Evolutionary conservation across 306 rosid genomes (phyloP), one percentile per base, ranked within the genome.

Genomic region (Prunus mira): DNA sequence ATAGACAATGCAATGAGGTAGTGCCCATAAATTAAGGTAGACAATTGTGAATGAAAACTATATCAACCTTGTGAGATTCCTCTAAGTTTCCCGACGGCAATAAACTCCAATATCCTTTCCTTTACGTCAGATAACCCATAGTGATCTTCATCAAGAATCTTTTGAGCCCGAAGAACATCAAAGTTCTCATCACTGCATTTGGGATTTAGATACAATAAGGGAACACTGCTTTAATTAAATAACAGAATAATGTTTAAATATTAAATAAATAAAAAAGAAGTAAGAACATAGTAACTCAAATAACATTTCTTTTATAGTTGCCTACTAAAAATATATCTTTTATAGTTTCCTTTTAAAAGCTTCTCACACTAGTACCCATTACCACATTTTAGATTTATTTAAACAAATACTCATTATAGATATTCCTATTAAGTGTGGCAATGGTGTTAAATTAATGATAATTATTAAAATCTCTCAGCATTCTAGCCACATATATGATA

Each of bases 81-180:
- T 82, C 99, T 92, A 32, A 96, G 92, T 79, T 96, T 96, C 66
- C 98, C 99, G 54, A 96, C 99, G 20, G 99, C 99, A 77, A 96
- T 96, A 78, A 96, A 96, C 85, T 96, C 99, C 84, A 96, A 78
- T 78, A 96, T 96, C 82, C 99, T 88, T 81, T 96, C 99, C 84
- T 96, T 96, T 77, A 96, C 99, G 83, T 96, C 99, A 64, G 87
- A 78, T 81, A 96, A 88, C 79, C 99, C 99, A 30, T 96, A 96
- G 87, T 96, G 99, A 81, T 96, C 99, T 84, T 96, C 99, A 77
- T 96, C 99, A 69, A 96, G 97, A 86, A 96, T 96, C 74, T 83
- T 87, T 82, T 92, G 93, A 2, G 99, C 99, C 55, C 87, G 84
- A 56, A 89, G 89, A 45, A 96, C 98, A 87, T 96, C 93, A 64